Evolutionary conservation across 2,329 filamentous ascomycete species (phyloP).

Genomic region (Beauveria medogensis): DNA sequence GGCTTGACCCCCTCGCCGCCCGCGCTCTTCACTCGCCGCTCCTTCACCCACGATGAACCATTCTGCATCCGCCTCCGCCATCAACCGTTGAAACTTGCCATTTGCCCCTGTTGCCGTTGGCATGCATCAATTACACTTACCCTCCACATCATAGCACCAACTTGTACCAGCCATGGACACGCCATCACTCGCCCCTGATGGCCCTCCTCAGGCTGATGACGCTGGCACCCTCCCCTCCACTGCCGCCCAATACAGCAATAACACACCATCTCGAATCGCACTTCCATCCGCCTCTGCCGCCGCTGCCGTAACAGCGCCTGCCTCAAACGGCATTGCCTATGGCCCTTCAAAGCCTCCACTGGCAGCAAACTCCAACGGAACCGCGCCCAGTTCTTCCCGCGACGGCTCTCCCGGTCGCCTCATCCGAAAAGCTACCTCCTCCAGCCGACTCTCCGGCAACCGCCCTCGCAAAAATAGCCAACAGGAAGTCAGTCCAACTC

Average conservation of each 20-base stretch:
- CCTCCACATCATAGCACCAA: constrained; percentile 19
- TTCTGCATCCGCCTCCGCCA: constrained; percentile 18
- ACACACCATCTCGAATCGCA: constrained; percentile 12
- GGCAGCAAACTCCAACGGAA: constrained; percentile 26
- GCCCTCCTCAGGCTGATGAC: constrained; percentile 11
- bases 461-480: constrained; percentile 58
- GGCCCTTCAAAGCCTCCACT: constrained; percentile 19
- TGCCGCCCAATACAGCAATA: constrained; percentile 15
- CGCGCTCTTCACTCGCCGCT: constrained; percentile 21
- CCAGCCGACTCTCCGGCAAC: constrained; percentile 29
- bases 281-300: not conserved
- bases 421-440: constrained; percentile 26
- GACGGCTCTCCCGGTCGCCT: constrained; percentile 41
- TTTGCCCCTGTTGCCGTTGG: constrained; percentile 20
- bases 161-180: constrained; percentile 26
- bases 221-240: constrained; percentile 15
- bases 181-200: constrained; percentile 22
- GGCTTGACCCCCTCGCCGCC: not conserved
- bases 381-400: constrained; percentile 32
- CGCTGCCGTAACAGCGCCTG: not conserved
- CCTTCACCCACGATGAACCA: constrained; percentile 29
- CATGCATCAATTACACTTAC: constrained; percentile 24
- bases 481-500: constrained; percentile 56
- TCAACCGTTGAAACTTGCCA: constrained; percentile 17
- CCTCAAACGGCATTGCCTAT: not conserved